phyloP scores from a whole-genome alignment of 2,329 filamentous ascomycete species.

The Hymenoscyphus scutula region DNA sequence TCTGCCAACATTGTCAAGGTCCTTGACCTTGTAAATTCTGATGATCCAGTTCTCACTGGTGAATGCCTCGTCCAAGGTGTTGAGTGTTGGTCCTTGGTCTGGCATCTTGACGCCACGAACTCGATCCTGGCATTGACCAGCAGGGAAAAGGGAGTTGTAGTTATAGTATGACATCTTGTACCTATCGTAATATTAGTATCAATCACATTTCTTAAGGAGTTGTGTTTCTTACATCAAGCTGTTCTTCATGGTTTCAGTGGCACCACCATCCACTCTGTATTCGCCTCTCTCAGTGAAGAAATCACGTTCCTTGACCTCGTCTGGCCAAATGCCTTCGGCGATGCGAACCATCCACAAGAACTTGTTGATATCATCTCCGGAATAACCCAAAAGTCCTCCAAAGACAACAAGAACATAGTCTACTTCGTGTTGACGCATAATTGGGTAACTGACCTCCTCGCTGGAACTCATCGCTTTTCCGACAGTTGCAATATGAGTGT shows the following conservation, averaged over 20 bases:
- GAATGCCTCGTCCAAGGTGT: slow-evolving; percentile 92
- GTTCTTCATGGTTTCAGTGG: slow-evolving; percentile 97
- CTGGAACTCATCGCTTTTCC: slow-evolving; percentile 98
- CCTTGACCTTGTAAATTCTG: slow-evolving; percentile 99
- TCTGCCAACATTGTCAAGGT: slow-evolving; percentile 91
- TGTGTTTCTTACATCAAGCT: slow-evolving; percentile 80
- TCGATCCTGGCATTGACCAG: slow-evolving; percentile 85
- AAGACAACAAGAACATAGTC: slow-evolving; percentile 99
- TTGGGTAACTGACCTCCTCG: slow-evolving; percentile 97
- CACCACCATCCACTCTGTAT: slow-evolving; percentile 90
- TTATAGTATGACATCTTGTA: slow-evolving; percentile 99
- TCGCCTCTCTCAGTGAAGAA: slow-evolving; percentile 94
- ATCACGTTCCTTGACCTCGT: slow-evolving; percentile 94
- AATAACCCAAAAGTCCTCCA: slow-evolving; percentile 92
- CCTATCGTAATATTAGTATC: slow-evolving; percentile 50
- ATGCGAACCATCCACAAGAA: slow-evolving; percentile 99
- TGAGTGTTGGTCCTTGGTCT: slow-evolving; percentile 79
- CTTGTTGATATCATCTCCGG: slow-evolving; percentile 98
- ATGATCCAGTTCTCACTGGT: slow-evolving; percentile 99
- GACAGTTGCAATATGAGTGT: slow-evolving; percentile 98
- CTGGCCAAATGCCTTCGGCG: slow-evolving; percentile 99
- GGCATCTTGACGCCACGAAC: slow-evolving; percentile 81
- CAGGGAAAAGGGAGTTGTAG: slow-evolving; percentile 86
- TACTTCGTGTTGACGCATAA: slow-evolving; percentile 97
- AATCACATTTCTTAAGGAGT: not conserved